Base-by-base conservation (phyloP, 2,329 filamentous ascomycete genomes). In the Colletotrichum sp. region DNA sequence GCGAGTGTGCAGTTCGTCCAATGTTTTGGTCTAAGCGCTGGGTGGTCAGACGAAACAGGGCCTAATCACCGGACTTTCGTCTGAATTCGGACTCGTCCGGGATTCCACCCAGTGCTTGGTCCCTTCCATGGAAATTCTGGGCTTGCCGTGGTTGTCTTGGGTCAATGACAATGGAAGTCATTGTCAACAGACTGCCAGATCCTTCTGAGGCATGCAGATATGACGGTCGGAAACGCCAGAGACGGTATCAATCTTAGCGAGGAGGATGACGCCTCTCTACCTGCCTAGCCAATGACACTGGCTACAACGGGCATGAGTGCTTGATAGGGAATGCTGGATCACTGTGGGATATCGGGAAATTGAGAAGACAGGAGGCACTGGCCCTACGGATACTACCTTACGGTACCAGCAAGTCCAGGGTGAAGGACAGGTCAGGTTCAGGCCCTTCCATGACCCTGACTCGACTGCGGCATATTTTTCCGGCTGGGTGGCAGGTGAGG, bases 391-490 rank as follows among this genome's bases (percentile, higher is more conserved):
- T 13, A 65, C 39, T 44, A 25, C 25, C 25, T 25, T 25, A 19
- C 16, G 36, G 36, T 39, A 19, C 34, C 34, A 39, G 61, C 22
- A 27, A 30, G 39, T 64, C 59, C 59, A 39, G 36, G 36, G 36
- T 39, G 36, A 39, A 39, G 36, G 36, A 19, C 36, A 39, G 36
- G 36, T 39, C 36, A 15, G 36, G 12, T 19, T 34, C 16, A n/a
- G 57, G 15, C 61, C 49, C 49, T 44, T 65, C 49, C 49, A 32
- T 65, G 61, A 52, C 69, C 69, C 8, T 75, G 69, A 63, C 62
- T 72, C 69, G 69, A 39, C 62, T 67, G 67, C 72, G 62, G 62
- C 62, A 57, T 72, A 67, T 72, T 66, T 44, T 71, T 15, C 72
- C 68, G 62, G 25, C 59, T 57, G 57, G 27, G 34, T 57, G 57